Evolutionary conservation across 257 asterid species (phyloP).

Genomic region (Apocynum venetum): DNA sequence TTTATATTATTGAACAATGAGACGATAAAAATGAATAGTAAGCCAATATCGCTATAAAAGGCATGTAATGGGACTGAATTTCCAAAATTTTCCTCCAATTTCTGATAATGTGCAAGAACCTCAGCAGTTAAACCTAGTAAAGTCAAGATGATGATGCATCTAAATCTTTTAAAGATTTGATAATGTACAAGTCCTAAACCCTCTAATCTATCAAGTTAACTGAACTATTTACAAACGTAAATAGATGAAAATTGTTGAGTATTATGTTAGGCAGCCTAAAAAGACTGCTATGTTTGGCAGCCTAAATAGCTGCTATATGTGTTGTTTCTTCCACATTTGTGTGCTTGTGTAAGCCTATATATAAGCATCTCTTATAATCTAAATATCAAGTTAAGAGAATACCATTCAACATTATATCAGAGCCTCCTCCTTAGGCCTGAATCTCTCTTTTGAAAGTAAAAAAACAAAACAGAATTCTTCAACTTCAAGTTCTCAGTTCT

Average conservation of each 20-base stretch:
- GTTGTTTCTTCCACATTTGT: too few relatives aligned
- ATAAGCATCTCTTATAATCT: too few relatives aligned
- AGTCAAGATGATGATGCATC: background rate
- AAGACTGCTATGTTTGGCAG: too few relatives aligned
- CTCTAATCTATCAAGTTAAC: background rate
- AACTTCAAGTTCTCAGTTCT: too few relatives aligned
- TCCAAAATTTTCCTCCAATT: background rate
- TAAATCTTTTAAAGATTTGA: background rate
- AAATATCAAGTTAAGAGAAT: too few relatives aligned
- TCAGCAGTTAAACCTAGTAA: background rate
- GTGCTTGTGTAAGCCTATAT: too few relatives aligned
- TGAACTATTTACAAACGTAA: background rate
- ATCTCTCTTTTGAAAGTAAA: too few relatives aligned
- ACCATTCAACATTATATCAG: too few relatives aligned
- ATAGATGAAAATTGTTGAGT: background rate
- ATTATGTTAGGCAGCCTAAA: too few relatives aligned
- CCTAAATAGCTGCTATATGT: too few relatives aligned
- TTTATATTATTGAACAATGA: background rate
- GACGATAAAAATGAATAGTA: background rate
- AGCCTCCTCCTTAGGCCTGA: too few relatives aligned
- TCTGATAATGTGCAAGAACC: background rate
- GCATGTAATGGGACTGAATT: background rate
- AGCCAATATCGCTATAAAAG: background rate
- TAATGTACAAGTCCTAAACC: background rate
- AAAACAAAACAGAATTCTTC: too few relatives aligned